Evolutionary conservation across 1,284 basidiomycete genomes (phyloP).

Genomic region (Neolentinus lepideus): DNA sequence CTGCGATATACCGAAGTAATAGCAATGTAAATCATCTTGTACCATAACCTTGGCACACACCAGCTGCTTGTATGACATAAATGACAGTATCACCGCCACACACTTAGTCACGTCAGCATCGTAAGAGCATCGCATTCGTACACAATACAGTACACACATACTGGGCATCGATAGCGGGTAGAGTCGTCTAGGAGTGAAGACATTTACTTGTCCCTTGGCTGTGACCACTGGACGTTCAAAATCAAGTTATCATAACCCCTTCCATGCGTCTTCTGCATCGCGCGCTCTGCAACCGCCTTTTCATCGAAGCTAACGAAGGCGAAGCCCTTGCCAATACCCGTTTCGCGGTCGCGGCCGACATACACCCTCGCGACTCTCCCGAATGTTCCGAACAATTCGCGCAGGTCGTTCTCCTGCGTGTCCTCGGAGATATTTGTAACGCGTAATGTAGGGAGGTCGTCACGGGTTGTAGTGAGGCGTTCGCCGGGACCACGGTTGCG

Average conservation of each 20-base stretch:
- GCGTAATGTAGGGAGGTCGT: slow-evolving; percentile 94
- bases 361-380: slow-evolving; percentile 87
- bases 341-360: slow-evolving; percentile 93
- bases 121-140: neutral
- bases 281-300: slow-evolving; percentile 72
- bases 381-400: slow-evolving; percentile 84
- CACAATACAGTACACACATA: neutral
- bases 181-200: neutral
- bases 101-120: neutral
- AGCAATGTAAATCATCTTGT: neutral
- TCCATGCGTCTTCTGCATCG: slow-evolving; percentile 92
- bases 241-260: slow-evolving; percentile 88
- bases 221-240: slow-evolving; percentile 84
- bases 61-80: neutral
- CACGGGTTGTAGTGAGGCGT: slow-evolving; percentile 46
- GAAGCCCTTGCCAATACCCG: slow-evolving; percentile 93
- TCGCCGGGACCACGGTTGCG: slow-evolving; percentile 75
- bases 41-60: neutral
- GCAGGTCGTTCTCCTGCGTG: slow-evolving; percentile 90
- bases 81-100: too few species aligned
- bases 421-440: slow-evolving; percentile 98
- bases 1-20: neutral
- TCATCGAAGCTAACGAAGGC: slow-evolving; percentile 95
- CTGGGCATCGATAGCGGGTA: neutral
- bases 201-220: slow-evolving; percentile 14